A percentile compares a stretch with the other conserved stretches of the same genome.
phyloP scores from a whole-genome alignment of 345 rosid species.

The Salix dunnii region DNA sequence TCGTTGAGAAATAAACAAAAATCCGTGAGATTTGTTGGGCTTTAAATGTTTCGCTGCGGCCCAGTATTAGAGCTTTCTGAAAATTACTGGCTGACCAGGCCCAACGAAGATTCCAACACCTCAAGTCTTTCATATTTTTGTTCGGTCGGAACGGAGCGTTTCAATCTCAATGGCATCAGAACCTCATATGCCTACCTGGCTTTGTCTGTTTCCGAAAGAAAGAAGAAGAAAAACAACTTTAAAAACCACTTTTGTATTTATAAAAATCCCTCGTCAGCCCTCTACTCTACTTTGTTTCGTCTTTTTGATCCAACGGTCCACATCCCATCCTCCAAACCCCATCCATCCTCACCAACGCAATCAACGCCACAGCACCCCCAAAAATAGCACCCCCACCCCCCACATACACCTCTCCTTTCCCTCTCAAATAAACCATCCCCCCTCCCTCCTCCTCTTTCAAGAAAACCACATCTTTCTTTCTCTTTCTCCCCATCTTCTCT shows the following conservation, averaged over 20 bases:
- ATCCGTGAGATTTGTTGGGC: neutral
- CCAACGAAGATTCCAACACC: neutral
- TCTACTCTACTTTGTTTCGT: too few species aligned
- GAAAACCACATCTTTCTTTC: constrained; percentile 19
- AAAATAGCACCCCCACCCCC: constrained; percentile 27
- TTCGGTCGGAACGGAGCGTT: too few species aligned
- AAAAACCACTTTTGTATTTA: neutral
- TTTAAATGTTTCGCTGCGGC: neutral
- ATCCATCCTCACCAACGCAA: constrained; percentile 42
- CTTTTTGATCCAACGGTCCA: constrained; percentile 49
- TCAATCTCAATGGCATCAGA: too few species aligned
- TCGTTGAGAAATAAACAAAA: too few species aligned
- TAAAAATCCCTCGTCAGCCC: too few species aligned
- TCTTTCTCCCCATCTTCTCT: neutral
- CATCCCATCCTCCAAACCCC: constrained; percentile 23
- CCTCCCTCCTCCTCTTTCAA: neutral
- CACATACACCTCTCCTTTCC: neutral
- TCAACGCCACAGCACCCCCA: constrained; percentile 38
- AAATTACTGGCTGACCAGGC: neutral
- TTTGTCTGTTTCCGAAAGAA: neutral
- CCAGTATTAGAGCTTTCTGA: neutral
- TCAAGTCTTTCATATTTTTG: neutral
- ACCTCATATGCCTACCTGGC: too few species aligned
- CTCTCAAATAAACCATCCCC: neutral
- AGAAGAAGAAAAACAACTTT: neutral